phyloP scores from a whole-genome alignment of 2,329 filamentous ascomycete genomes.

The Fonsecaea monophora region DNA sequence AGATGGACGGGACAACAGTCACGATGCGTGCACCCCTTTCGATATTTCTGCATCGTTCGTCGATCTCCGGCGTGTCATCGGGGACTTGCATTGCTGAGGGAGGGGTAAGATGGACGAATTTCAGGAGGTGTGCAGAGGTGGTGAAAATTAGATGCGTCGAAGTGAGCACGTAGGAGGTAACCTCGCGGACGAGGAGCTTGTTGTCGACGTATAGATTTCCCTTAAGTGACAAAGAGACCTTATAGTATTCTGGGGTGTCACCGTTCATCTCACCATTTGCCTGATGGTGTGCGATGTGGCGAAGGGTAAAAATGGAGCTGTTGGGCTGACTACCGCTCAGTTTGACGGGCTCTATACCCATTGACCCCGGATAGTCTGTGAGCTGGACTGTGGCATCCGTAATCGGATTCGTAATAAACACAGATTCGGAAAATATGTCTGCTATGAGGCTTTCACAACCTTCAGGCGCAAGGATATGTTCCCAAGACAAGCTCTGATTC shows the following conservation, averaged over 20 bases:
- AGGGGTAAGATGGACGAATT: constrained; percentile 81
- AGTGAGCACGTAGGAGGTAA: constrained; percentile 87
- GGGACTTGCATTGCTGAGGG: constrained; percentile 66
- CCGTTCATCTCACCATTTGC: constrained; percentile 20
- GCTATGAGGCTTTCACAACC: constrained; percentile 26
- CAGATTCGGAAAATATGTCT: constrained; percentile 25
- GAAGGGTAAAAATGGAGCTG: constrained; percentile 25
- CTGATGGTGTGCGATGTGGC: neutral
- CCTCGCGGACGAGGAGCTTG: constrained; percentile 77
- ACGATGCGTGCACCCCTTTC: constrained; percentile 88
- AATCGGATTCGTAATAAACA: constrained; percentile 26
- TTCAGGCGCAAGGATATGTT: constrained; percentile 16
- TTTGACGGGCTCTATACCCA: neutral
- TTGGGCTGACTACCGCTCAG: constrained; percentile 26
- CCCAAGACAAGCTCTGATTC: constrained; percentile 3
- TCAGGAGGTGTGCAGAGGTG: constrained; percentile 88
- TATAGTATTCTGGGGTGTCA: constrained; percentile 27
- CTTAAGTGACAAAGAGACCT: constrained; percentile 71
- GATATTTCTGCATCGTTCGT: constrained; percentile 89
- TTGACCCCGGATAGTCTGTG: constrained; percentile 1
- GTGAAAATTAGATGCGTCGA: constrained; percentile 86
- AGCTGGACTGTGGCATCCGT: constrained; percentile 20
- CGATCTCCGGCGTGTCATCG: constrained; percentile 84
- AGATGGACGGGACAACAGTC: constrained; percentile 85
- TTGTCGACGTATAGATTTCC: constrained; percentile 82